Conservation (phyloP, 164 flowering plant species). For the Brasenia schreberi region DNA sequence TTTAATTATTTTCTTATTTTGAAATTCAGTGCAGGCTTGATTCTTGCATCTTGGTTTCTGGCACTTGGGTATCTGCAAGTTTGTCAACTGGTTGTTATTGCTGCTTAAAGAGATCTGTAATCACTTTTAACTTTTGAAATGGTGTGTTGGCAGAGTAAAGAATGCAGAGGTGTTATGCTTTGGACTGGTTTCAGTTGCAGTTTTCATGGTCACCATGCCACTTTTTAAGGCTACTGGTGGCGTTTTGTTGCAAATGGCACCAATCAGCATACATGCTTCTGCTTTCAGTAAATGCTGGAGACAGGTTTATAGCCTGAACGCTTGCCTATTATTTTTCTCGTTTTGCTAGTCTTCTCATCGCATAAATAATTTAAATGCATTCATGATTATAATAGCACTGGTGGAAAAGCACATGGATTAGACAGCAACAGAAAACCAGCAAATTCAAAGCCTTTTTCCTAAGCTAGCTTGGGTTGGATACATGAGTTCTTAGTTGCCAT, state of each 20-base stretch:
- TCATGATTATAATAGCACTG: too few relatives aligned
- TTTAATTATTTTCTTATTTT: not conserved
- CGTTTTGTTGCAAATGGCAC: conserved; percentile 79
- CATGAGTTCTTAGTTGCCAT: too few relatives aligned
- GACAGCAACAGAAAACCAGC: too few relatives aligned
- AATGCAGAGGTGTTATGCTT: conserved; percentile 96
- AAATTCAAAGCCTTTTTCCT: too few relatives aligned
- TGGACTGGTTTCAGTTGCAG: conserved; percentile 73
- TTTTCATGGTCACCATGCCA: conserved; percentile 86
- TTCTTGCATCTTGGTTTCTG: conserved; percentile 87
- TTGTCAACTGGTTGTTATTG: not conserved
- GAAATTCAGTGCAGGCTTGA: conserved; percentile 89
- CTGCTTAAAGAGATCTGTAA: not conserved
- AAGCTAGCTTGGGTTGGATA: too few relatives aligned
- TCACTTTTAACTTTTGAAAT: not conserved
- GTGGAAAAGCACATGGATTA: too few relatives aligned
- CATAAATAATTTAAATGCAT: too few relatives aligned
- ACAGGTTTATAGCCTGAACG: conserved; percentile 33
- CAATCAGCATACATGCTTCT: conserved; percentile 66
- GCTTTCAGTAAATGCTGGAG: conserved; percentile 79
- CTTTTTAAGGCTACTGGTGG: conserved; percentile 74
- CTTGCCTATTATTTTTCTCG: too few relatives aligned
- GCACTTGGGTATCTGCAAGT: conserved; percentile 55
- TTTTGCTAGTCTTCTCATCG: too few relatives aligned
- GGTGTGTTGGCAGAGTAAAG: conserved; percentile 42